phyloP scores from a whole-genome alignment of 106 monocot genomes.

The Dendrobium nobile region DNA sequence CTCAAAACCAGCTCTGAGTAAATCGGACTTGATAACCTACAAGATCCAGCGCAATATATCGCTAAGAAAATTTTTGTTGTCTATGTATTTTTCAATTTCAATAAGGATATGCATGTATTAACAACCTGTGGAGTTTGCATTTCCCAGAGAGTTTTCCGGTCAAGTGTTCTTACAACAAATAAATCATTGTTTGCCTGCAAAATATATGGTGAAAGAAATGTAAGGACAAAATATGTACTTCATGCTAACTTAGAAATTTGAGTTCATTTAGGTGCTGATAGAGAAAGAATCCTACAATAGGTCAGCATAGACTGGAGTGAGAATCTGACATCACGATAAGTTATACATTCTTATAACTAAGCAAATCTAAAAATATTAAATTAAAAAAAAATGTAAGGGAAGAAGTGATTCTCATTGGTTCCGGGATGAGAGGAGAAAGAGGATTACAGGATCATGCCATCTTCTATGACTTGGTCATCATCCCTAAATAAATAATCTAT shows the following conservation, averaged over 20 bases:
- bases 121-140: slow-evolving; percentile 98
- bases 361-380: no score
- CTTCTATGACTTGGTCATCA: not conserved
- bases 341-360: not conserved
- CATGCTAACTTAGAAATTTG: not conserved
- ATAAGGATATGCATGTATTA: not conserved
- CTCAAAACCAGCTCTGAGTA: slow-evolving; percentile 88
- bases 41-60: slow-evolving; percentile 8
- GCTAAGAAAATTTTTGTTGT: not conserved
- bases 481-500: no score
- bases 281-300: not conserved
- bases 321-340: not conserved
- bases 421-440: not conserved
- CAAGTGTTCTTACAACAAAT: slow-evolving; percentile 91
- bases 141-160: slow-evolving; percentile 96
- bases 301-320: not conserved
- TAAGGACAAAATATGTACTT: not conserved
- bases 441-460: not conserved
- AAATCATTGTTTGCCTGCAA: slow-evolving; percentile 67
- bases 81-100: not conserved
- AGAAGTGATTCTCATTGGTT: not conserved
- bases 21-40: slow-evolving; percentile 82
- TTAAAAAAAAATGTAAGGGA: not conserved
- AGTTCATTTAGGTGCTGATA: not conserved
- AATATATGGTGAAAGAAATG: not conserved